Evolutionary conservation across 192 early-diverging fungal genomes (phyloP), one percentile per base, ranked within the genome.

Genomic region (Podila minutissima): DNA sequence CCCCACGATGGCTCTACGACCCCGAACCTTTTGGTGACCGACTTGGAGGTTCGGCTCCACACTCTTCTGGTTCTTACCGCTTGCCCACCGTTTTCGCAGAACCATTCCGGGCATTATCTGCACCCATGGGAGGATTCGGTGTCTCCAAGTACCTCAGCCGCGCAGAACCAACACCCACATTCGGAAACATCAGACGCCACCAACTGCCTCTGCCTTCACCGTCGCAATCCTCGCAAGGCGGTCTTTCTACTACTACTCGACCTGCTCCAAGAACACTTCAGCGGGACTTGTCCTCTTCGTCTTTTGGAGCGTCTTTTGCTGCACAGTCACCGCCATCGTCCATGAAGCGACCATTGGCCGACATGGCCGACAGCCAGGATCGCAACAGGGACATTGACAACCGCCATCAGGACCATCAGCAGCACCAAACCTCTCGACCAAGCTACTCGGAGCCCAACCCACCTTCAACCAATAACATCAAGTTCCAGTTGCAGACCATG

Each of bases 291-390:
- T 81, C 77, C 4, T 73, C 77, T 0, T 81, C 77, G 4, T 67
- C 77, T 2, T 65, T 81, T 55, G 77, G 77, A 24, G 71, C 77
- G 12, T 81, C 77, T 2, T 81, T 81, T 61, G 77, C 41, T 17
- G 68, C 77, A n/a, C 65, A 55, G 5, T 81, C 77, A 4, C 71
- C 77, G 19, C 71, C 77, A 0, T 60, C 55, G 15, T 81, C 71
- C 0, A 81, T 81, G 77, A 81, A 81, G 59, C 50, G 77, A 60
- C 69, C 77, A 1, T 31, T 81, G 62, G 77, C 71, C 33, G 77
- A 81, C 29, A 81, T 81, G 70, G 77, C 77, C 6, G 77, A 81
- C 28, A 81, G 71, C 41, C 77, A 81, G 61, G 77, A 81, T 28
- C 55, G 71, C 32, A 81, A 72, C 20, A 66, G 77, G 20, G 77